Conservation (phyloP, 768 basidiomycete genomes). For the Pisolithus tinctorius region DNA sequence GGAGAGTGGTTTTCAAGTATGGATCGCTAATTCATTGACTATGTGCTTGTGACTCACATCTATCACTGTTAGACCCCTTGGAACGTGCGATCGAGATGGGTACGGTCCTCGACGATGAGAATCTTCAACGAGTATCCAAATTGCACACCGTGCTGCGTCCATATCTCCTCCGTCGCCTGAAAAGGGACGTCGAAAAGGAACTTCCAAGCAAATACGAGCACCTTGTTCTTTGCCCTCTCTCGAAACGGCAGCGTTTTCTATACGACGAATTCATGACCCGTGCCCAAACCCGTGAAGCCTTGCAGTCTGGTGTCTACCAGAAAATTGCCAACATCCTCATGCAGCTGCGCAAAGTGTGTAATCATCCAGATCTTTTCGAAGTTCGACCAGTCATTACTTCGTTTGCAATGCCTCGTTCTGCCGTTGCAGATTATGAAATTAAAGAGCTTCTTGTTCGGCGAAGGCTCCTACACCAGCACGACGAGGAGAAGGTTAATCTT, state of each 20-base stretch:
- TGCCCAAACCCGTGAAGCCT: slow-evolving; percentile 72
- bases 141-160: slow-evolving; percentile 95
- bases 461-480: slow-evolving; percentile 48
- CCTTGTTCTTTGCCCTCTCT: slow-evolving; percentile 79
- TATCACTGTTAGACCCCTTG: slow-evolving; percentile 64
- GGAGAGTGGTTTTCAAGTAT: slow-evolving; percentile 94
- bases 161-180: slow-evolving; percentile 91
- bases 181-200: slow-evolving; percentile 95
- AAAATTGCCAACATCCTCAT: slow-evolving; percentile 93
- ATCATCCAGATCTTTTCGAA: slow-evolving; percentile 90
- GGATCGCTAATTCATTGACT: slow-evolving; percentile 17
- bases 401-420: slow-evolving; percentile 70
- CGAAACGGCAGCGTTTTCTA: slow-evolving; percentile 88
- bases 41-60: slow-evolving; percentile 2
- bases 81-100: slow-evolving; percentile 92
- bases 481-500: slow-evolving; percentile 52
- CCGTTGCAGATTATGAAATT: slow-evolving; percentile 74
- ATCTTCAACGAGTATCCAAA: slow-evolving; percentile 74
- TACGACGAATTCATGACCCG: slow-evolving; percentile 97
- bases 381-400: slow-evolving; percentile 78
- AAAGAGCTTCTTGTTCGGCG: slow-evolving; percentile 83
- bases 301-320: slow-evolving; percentile 81
- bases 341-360: slow-evolving; percentile 97
- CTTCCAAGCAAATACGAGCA: slow-evolving; percentile 93
- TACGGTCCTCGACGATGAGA: slow-evolving; percentile 70